Evolutionary conservation across 2,329 filamentous ascomycete genomes (phyloP), one percentile per base, ranked within the genome.

Genomic region (Penicillium crustosum): DNA sequence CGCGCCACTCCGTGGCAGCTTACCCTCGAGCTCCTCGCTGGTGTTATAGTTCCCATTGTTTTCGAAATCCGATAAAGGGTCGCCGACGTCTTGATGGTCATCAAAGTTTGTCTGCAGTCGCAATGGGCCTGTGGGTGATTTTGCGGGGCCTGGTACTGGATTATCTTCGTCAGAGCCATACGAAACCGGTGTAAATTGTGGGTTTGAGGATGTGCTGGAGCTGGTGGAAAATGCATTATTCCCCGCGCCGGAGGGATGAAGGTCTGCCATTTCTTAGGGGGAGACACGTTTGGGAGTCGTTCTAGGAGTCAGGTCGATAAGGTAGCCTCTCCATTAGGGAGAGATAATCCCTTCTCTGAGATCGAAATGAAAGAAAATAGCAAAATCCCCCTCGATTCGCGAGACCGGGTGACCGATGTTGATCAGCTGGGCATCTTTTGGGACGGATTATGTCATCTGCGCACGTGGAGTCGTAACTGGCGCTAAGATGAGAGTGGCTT

Each of bases 71-170:
- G 66, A 68, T 43, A 67, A 50, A 56, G 64, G 55, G 12, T 55
- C 58, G 21, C 50, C 58, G 38, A 60, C 59, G n/a, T 42, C 60
- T 3, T 65, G 59, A 4, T 49, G 47, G 5, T 57, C 55, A 19
- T 60, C 63, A 33, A 77, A 70, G 56, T 76, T 66, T 3, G 75
- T 77, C 57, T 74, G 68, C 17, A 78, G 55, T 47, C 62, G 72
- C 47, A 73, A 61, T 2, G 66, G 54, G 17, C 68, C 65, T 9
- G 53, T 53, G 17, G 60, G 53, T 3, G 66, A 61, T 33, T 64
- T 66, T 10, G 51, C 54, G 0, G 61, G 58, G n/a, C 57, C 60
- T 6, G 61, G 53, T 6, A 45, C 43, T 10, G 59, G 45, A 42
- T 50, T 57, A 2, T 68, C 70, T 25, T 69, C 63, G 8, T 72